Base-by-base conservation (phyloP, 176 grass and related monocot genomes). In the Zoysia japonica region DNA sequence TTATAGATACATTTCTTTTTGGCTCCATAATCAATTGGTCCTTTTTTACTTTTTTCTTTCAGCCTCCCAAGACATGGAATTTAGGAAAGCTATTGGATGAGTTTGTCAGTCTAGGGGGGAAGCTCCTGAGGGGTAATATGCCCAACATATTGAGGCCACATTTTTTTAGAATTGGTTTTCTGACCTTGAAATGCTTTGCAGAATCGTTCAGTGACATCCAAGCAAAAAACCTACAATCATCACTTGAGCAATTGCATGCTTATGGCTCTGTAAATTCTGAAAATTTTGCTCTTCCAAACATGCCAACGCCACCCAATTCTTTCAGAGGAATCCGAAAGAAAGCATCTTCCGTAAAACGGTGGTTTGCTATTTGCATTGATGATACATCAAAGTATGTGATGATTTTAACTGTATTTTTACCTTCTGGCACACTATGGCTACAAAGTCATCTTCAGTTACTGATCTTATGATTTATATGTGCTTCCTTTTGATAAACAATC, bases 301-400 rank as follows among this genome's bases (percentile, higher is more conserved):
- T 94, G 77, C 92, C 95, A 28, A 2, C 83, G 77, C 70, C 81
- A 50, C 89, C 92, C 43, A 75, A 89, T 90, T 85, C 92, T 53
- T 89, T 94, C 81, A 89, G 90, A 87, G 95, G 95, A 69, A 94
- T 94, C 75, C 85, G 86, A 72, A 94, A 89, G 78, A 98, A 69
- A 86, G 79, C 78, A 78, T 98, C 90, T 78, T 98, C 80, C 36
- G 67, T 94, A 70, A 85, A 74, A 83, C 85, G 92, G 14, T 98
- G 95, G 92, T 44, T 98, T 83, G 84, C 85, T 69, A 98, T 98
- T 70, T 98, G 89, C 83, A 77, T 68, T 74, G 89, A 98, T 83
- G 91, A 98, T 85, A 83, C 89, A 51, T 56, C 81, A 17, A 98
- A 94, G 92, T 98, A 90, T 84, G 86, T 75, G 85, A 17, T 47